Evolutionary conservation across 768 basidiomycete species (phyloP).

Genomic region (Panellus pusillus): DNA sequence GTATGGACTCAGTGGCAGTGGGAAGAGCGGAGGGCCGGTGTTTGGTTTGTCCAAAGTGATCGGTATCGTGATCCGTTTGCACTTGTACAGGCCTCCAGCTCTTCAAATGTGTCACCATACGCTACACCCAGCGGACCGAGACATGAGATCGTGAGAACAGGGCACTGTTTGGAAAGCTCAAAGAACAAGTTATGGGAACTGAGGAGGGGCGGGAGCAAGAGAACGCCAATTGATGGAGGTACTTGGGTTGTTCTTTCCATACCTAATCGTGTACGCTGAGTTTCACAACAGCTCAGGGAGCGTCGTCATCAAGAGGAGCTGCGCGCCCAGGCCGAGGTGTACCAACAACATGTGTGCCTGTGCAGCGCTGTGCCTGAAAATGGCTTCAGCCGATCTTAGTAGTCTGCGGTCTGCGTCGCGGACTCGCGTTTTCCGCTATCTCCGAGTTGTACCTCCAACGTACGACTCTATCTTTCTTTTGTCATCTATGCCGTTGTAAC

Average conservation of each 20-base stretch:
- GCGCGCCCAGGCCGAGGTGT: constrained; percentile 14
- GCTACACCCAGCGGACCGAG: constrained; percentile 13
- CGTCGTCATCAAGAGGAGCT: constrained; percentile 31
- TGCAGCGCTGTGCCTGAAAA: too few relatives aligned
- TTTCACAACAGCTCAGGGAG: constrained; percentile 30
- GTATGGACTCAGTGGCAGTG: too few relatives aligned
- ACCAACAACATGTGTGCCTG: constrained; percentile 6
- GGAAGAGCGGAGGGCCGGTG: too few relatives aligned
- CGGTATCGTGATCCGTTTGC: too few relatives aligned
- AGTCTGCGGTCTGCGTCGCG: too few relatives aligned
- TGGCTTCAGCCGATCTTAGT: too few relatives aligned
- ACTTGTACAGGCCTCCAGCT: constrained; percentile 8
- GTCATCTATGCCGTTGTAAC: too few relatives aligned
- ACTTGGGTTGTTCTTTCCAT: background rate
- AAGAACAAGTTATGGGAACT: constrained; percentile 63
- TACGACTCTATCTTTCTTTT: too few relatives aligned
- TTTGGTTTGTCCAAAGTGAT: too few relatives aligned
- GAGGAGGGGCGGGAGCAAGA: constrained; percentile 61
- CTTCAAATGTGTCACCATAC: constrained; percentile 6
- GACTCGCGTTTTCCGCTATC: too few relatives aligned
- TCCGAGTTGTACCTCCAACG: too few relatives aligned
- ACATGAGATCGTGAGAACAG: constrained; percentile 42
- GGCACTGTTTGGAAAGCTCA: constrained; percentile 59
- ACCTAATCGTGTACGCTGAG: background rate
- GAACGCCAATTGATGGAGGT: constrained; percentile 33